These are phyloP conservation scores for Entomortierella beljakovae DNA, from an alignment of 192 early-diverging fungal genomes.

Conservation along the genomic window DNA sequence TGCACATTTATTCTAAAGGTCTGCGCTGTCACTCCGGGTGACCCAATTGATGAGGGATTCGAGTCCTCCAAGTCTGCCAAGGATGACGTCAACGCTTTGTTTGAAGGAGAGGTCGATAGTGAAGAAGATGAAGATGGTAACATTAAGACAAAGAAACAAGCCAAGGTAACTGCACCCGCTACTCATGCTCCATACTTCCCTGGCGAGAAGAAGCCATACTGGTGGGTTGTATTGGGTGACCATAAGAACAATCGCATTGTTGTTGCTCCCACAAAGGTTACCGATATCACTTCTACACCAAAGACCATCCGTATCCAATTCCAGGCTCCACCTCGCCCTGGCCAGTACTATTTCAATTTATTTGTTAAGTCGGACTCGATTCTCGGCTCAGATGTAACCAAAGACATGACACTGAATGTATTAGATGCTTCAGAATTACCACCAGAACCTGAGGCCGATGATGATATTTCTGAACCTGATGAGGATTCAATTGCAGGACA, in stretches of 20 bases:
- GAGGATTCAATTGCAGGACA: slow-evolving; percentile 96
- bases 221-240: slow-evolving; percentile 94
- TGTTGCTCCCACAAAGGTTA: slow-evolving; percentile 79
- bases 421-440: slow-evolving; percentile 78
- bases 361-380: slow-evolving; percentile 92
- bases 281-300: slow-evolving; percentile 72
- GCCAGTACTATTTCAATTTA: slow-evolving; percentile 84
- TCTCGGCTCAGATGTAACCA: slow-evolving; percentile 82
- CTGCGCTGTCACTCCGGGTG: slow-evolving; percentile 50
- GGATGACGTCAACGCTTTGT: slow-evolving; percentile 38
- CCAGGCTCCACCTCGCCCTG: slow-evolving; percentile 90
- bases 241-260: slow-evolving; percentile 87
- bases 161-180: slow-evolving; percentile 40
- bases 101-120: slow-evolving; percentile 45
- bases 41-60: slow-evolving; percentile 30
- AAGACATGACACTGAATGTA: slow-evolving; percentile 84
- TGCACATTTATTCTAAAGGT: slow-evolving; percentile 77
- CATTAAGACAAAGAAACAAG: slow-evolving; percentile 51
- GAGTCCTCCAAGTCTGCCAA: slow-evolving; percentile 32
- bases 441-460: slow-evolving; percentile 81
- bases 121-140: slow-evolving; percentile 63
- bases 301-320: slow-evolving; percentile 87
- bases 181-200: slow-evolving; percentile 81
- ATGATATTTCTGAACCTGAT: slow-evolving; percentile 97
- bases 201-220: slow-evolving; percentile 80